These are phyloP conservation scores for Trebouxia sp. DNA, from an alignment of 139 green algal genomes.

Conservation along the genomic window DNA sequence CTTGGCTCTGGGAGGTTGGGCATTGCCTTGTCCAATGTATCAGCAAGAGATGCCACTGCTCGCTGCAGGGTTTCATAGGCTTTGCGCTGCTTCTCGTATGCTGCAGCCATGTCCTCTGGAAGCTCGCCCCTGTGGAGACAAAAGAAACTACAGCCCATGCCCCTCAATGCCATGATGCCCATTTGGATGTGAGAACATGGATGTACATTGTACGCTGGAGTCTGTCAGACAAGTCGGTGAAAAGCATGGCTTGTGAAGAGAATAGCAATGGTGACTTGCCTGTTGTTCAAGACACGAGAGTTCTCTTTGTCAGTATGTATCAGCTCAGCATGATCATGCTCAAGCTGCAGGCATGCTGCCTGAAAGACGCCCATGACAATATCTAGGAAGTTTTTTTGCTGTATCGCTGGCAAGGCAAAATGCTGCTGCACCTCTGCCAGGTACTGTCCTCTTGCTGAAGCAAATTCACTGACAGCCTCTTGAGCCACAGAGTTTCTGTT, in stretches of 20 bases:
- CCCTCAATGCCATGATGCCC: too few relatives aligned
- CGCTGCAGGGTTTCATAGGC: slow-evolving; percentile 71
- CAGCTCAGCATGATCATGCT: slow-evolving; percentile 63
- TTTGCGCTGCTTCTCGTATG: slow-evolving; percentile 74
- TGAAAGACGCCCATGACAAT: slow-evolving; percentile 47
- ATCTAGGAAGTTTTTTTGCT: slow-evolving; percentile 31
- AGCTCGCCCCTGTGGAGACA: slow-evolving; percentile 70
- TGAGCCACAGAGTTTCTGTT: not conserved
- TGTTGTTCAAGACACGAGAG: slow-evolving; percentile 43
- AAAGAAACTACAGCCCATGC: too few relatives aligned
- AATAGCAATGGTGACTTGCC: slow-evolving; percentile 10
- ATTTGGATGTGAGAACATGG: not conserved
- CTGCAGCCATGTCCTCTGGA: slow-evolving; percentile 64
- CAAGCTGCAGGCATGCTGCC: slow-evolving; percentile 48
- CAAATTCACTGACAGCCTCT: slow-evolving; percentile 31
- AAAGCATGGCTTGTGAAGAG: not conserved
- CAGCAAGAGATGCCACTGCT: slow-evolving; percentile 52
- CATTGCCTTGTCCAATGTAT: slow-evolving; percentile 66
- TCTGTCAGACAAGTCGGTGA: not conserved
- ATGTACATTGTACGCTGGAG: not conserved
- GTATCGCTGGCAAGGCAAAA: slow-evolving; percentile 35
- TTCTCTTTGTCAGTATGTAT: slow-evolving; percentile 58
- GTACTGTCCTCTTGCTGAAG: slow-evolving; percentile 37
- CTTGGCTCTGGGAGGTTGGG: slow-evolving; percentile 62
- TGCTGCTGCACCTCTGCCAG: slow-evolving; percentile 31